Evolutionary conservation across 306 rosid species (phyloP), one percentile per base, ranked within the genome.

Genomic region (Casuarina equisetifolia): DNA sequence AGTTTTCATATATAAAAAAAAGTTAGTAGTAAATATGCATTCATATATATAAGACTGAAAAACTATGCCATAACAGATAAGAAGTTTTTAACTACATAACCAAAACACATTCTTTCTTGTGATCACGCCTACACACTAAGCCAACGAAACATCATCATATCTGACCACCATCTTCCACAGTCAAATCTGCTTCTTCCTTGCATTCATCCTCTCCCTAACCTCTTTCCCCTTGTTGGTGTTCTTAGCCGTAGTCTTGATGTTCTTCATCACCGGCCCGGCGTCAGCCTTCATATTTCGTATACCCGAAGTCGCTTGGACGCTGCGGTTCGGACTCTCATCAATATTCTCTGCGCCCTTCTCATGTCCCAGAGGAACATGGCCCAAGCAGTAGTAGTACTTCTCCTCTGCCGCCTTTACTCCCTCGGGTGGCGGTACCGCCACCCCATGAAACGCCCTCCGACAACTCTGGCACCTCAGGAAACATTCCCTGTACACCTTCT

Each of bases 391-490:
- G 55, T 91, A 93, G 76, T 83, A 81, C 9, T 87, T 90, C 54
- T 91, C 46, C n/a, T 67, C 95, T 3, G 61, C 76, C 72, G 84
- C 87, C 46, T 82, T 5, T 1, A 81, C 75, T 35, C 79, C 85
- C 51, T 80, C 74, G 4, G 64, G 35, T 52, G 96, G 93, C 8
- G 85, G 55, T 49, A 93, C 90, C 70, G 79, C 81, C n/a, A 78
- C 83, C 36, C 92, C 98, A 13, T 90, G 97, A 75, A 88, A 91
- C 1, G 87, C 85, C 38, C n/a, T 83, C 80, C 12, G 9, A 76
- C 98, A 90, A 12, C 82, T 82, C 62, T 74, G 83, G 42, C 98
- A 93, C 17, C 91, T 78, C 42, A 93, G 50, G 15, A 89, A 64
- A 71, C 85, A 90, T 2, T 79, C 97, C 68, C 80, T 78, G 35